phyloP scores from a whole-genome alignment of 2,329 filamentous ascomycete species.

The Penicillium paneum region DNA sequence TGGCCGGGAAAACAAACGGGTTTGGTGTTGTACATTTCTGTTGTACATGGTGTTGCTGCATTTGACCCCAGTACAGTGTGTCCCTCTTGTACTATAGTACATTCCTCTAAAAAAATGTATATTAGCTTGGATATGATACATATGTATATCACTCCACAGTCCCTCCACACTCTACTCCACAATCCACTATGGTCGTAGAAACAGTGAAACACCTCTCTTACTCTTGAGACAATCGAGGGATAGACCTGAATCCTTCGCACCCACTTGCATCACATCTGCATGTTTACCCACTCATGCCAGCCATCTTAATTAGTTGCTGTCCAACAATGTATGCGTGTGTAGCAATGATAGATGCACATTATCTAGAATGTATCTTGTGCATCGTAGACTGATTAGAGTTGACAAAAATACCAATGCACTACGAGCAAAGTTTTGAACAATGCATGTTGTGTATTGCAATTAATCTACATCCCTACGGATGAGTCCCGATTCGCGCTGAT shows the following conservation, averaged over 20 bases:
- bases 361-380: neutral
- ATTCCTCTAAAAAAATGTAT: slow-evolving; percentile 9
- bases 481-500: neutral
- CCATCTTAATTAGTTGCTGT: neutral
- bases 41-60: slow-evolving; percentile 11
- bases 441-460: neutral
- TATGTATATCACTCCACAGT: neutral
- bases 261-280: neutral
- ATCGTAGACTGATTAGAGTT: neutral
- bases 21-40: slow-evolving; percentile 9
- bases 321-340: neutral
- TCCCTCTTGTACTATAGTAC: slow-evolving; percentile 11
- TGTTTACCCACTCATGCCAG: neutral
- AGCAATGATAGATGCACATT: neutral
- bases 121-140: slow-evolving; percentile 6
- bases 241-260: neutral
- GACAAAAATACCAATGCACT: neutral
- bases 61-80: slow-evolving; percentile 5
- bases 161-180: neutral
- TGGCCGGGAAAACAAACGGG: neutral
- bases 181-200: neutral
- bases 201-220: neutral
- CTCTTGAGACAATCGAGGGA: neutral
- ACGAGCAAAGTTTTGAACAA: neutral
- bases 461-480: neutral